Percentiles rank a stretch among this genome's conserved stretches.
Evolutionary conservation across 2,329 filamentous ascomycete genomes (phyloP).

Genomic region (Mycosphaerella sp.): DNA sequence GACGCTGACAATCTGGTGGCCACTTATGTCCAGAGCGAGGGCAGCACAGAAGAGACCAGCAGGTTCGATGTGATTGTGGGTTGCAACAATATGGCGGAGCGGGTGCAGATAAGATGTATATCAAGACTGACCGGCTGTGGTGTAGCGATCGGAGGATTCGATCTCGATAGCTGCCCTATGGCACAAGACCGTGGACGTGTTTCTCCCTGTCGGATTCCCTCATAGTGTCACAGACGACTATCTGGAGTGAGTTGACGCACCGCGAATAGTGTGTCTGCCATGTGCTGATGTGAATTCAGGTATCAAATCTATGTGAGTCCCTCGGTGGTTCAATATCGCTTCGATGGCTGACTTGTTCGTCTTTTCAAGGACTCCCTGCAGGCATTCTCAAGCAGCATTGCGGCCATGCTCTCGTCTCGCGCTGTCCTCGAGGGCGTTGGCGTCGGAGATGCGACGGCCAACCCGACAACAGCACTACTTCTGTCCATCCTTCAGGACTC

Average conservation of each 20-base stretch:
- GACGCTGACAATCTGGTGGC: constrained; percentile 46
- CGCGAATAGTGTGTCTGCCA: not conserved
- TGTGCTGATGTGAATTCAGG: constrained; percentile 35
- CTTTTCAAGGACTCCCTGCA: constrained; percentile 64
- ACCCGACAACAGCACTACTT: constrained; percentile 73
- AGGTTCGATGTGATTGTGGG: constrained; percentile 44
- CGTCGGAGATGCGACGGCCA: constrained; percentile 72
- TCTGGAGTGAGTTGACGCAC: constrained; percentile 55
- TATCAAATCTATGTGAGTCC: constrained; percentile 61
- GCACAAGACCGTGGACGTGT: constrained; percentile 57
- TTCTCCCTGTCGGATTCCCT: constrained; percentile 82
- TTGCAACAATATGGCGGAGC: constrained; percentile 22
- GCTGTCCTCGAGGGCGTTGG: constrained; percentile 75
- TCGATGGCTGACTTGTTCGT: not conserved
- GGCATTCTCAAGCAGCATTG: constrained; percentile 78
- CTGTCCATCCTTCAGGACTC: constrained; percentile 78
- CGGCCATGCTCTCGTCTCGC: constrained; percentile 69
- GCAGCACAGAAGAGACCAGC: constrained; percentile 21
- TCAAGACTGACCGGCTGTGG: not conserved
- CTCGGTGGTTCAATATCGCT: not conserved
- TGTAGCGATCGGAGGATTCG: constrained; percentile 15
- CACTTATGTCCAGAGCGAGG: constrained; percentile 44
- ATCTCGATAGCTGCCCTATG: constrained; percentile 24
- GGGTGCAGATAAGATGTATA: no score
- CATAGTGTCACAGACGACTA: constrained; percentile 83